Evolutionary conservation across 176 grass and related monocot species (phyloP), one percentile per base, ranked within the genome.

Genomic region (Tillandsia leiboldiana): DNA sequence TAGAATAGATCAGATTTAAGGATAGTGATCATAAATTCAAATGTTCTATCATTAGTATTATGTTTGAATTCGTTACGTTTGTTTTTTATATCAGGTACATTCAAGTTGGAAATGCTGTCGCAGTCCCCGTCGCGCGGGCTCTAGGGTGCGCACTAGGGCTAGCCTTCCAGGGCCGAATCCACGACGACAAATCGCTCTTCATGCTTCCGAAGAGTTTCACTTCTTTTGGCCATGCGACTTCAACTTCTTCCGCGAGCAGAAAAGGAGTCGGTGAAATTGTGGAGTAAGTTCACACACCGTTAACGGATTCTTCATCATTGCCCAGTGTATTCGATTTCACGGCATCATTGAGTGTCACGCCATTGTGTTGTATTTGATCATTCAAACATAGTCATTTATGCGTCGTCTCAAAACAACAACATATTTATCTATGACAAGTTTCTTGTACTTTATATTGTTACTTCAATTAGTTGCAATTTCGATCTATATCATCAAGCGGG

Each of bases 61-160:
- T 24, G 24, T 1, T 24, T 47, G 51, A 13, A 15, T 13, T 54
- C 0, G 0, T 8, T 17, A 26, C 11, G 2, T 11, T 61, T 50
- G 50, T 2, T 57, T 26, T 57, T 23, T 79, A 26, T 28, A 1
- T 13, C 51, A 83, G 80, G 85, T 83, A 87, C 20, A 87, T 87
- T 2, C 85, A 87, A 51, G 85, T 87, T 0, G 85, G 85, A 2
- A 87, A 87, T 0, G 80, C 85, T 0, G 85, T 83, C 2, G 80
- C 85, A 0, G 76, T 87, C 0, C 85, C 85, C 1, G 85, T 87
- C 8, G 80, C 80, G 0, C 53, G 80, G 0, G 85, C 80, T 10
- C 47, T 87, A 64, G 85, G 85, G 7, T 83, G 83, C 24, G 75
- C 68, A 1, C 54, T 87, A 0, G 85, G 80, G 13, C 23, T 75